Evolutionary conservation across 768 basidiomycete genomes (phyloP).

Genomic region (Botryobasidium botryosum): DNA sequence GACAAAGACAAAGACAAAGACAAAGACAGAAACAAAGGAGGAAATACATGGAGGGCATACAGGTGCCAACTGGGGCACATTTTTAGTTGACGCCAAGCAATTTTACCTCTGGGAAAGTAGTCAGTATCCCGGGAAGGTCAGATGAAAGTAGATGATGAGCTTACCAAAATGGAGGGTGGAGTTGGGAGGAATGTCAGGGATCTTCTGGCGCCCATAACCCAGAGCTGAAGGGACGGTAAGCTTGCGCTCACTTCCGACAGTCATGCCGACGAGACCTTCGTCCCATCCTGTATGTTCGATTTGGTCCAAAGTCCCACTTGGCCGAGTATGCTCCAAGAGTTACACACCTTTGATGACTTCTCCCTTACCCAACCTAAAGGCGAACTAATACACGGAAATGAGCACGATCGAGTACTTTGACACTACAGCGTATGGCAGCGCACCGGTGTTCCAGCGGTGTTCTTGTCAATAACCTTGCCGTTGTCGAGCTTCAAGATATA

Average conservation of each 20-base stretch:
- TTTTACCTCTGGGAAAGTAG: constrained; percentile 14
- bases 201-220: constrained; percentile 22
- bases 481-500: constrained; percentile 31
- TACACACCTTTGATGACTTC: constrained; percentile 27
- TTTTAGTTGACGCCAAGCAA: constrained; percentile 14
- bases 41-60: not conserved
- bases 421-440: no score
- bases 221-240: constrained; percentile 20
- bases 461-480: constrained; percentile 18
- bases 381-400: constrained; percentile 18
- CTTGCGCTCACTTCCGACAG: constrained; percentile 28
- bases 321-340: no score
- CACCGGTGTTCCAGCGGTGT: constrained; percentile 26
- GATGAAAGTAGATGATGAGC: not conserved
- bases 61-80: no score
- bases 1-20: no score
- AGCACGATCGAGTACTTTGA: not conserved
- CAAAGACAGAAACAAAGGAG: not conserved
- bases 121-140: not conserved
- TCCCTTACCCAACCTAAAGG: constrained; percentile 25
- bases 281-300: constrained; percentile 22
- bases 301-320: no score
- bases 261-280: constrained; percentile 28
- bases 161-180: constrained; percentile 23
- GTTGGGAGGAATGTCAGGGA: constrained; percentile 22